A percentile compares a stretch with the other conserved stretches of the same genome.
Conservation (phyloP, 306 rosid genomes). For the Vigna angularis region DNA sequence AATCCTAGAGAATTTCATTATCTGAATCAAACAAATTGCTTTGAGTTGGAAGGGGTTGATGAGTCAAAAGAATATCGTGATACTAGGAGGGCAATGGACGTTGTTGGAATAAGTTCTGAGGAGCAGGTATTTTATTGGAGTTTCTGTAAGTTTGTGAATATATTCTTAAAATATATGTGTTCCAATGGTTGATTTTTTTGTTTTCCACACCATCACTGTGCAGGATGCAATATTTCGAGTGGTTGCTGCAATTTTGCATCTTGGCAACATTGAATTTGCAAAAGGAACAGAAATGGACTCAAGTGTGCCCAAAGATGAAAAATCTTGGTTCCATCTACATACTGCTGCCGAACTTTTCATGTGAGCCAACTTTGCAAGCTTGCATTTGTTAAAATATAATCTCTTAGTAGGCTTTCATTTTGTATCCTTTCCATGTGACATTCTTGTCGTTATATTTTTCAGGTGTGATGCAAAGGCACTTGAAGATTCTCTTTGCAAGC, state of each 20-base stretch:
- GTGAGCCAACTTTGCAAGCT: constrained; percentile 56
- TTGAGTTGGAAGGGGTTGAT: constrained; percentile 84
- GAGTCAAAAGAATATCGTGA: constrained; percentile 82
- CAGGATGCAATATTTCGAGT: constrained; percentile 99
- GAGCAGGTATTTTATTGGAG: constrained; percentile 75
- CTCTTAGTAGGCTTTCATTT: constrained; percentile 37
- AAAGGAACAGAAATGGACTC: constrained; percentile 95
- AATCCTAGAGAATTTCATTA: constrained; percentile 87
- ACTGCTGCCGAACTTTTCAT: constrained; percentile 94
- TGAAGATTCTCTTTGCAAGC: constrained; percentile 99
- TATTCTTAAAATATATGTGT: constrained; percentile 38
- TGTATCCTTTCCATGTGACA: constrained; percentile 40
- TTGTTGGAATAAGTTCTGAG: constrained; percentile 88
- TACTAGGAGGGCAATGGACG: constrained; percentile 92
- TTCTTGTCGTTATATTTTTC: constrained; percentile 41
- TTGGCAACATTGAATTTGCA: constrained; percentile 93
- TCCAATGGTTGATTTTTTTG: constrained; percentile 26
- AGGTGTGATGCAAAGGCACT: constrained; percentile 98
- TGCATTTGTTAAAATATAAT: constrained; percentile 35
- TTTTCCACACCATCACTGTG: constrained; percentile 29
- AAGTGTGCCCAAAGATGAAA: constrained; percentile 88
- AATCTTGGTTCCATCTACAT: constrained; percentile 82
- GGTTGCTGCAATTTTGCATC: constrained; percentile 97
- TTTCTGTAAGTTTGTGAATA: constrained; percentile 40
- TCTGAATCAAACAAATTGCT: constrained; percentile 89